Conservation (phyloP, 352 stramenopile species). For the Pilasporangium apinafurcum region DNA sequence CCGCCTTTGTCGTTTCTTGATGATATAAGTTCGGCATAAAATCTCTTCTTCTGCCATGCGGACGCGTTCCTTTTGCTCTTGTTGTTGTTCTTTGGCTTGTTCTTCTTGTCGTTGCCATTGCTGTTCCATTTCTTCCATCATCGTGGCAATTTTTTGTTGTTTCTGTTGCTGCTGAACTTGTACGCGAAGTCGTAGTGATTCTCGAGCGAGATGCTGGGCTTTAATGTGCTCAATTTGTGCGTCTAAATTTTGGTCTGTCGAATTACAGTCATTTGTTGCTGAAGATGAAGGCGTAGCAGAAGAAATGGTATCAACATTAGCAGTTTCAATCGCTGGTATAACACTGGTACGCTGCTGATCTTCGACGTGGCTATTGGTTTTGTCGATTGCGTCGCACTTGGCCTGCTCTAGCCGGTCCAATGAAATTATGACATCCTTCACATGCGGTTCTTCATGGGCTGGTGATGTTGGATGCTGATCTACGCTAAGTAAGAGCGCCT, state of each 20-base stretch:
- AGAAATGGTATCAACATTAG: too few relatives aligned
- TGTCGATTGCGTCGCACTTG: too few relatives aligned
- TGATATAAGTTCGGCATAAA: not conserved
- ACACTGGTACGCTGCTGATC: too few relatives aligned
- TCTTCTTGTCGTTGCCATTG: constrained; percentile 4
- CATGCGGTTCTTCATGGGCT: too few relatives aligned
- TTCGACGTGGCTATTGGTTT: too few relatives aligned
- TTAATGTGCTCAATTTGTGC: constrained; percentile 1
- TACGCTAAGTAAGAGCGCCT: too few relatives aligned
- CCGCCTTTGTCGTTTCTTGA: not conserved
- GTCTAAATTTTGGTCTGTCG: not conserved
- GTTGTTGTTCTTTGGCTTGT: constrained; percentile 4
- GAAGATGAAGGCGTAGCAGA: not conserved
- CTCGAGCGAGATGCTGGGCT: constrained; percentile 5
- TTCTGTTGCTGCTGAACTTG: constrained; percentile 17
- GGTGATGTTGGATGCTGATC: too few relatives aligned
- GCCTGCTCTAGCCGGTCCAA: too few relatives aligned
- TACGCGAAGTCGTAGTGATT: constrained; percentile 1
- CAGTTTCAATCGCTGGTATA: too few relatives aligned
- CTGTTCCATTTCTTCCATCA: constrained; percentile 9
- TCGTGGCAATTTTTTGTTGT: constrained; percentile 13
- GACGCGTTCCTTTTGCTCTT: not conserved
- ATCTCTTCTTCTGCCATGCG: constrained; percentile 18
- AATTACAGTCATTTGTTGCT: not conserved
- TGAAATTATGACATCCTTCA: too few relatives aligned